Percentiles rank a stretch among this genome's conserved stretches.
phyloP scores from a whole-genome alignment of 805 yeast species.

The Yarrowia keelungensis region DNA sequence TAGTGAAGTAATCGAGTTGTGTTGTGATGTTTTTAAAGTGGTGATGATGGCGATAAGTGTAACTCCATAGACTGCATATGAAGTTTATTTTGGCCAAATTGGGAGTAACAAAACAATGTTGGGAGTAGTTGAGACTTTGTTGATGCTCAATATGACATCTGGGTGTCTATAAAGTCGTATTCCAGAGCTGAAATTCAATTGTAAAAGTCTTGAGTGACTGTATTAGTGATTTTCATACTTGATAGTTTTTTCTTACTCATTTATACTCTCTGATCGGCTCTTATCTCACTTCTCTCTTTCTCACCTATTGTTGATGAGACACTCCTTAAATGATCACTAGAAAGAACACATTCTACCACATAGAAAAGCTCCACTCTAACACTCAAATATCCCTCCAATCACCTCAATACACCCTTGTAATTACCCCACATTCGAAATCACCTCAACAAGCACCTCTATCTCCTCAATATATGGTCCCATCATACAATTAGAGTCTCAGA shows the following conservation, averaged over 20 bases:
- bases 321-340: too few species aligned
- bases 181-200: too few species aligned
- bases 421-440: neutral
- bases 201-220: too few species aligned
- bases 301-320: too few species aligned
- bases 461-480: neutral
- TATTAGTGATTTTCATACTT: too few species aligned
- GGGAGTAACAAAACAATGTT: neutral
- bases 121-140: neutral
- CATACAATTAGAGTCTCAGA: neutral
- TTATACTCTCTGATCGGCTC: too few species aligned
- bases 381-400: neutral
- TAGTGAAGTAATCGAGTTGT: neutral
- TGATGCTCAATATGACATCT: too few species aligned
- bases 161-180: too few species aligned
- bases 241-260: too few species aligned
- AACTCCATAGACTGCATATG: neutral
- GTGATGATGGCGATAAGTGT: constrained; percentile 5
- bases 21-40: neutral
- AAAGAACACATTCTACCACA: too few species aligned
- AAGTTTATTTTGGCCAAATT: neutral
- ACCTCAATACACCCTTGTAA: neutral
- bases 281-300: too few species aligned
- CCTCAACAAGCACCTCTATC: neutral
- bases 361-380: too few species aligned